Evolutionary conservation across 352 stramenopile genomes (phyloP), one percentile per base, ranked within the genome.

Genomic region (Phytophthora rubi): DNA sequence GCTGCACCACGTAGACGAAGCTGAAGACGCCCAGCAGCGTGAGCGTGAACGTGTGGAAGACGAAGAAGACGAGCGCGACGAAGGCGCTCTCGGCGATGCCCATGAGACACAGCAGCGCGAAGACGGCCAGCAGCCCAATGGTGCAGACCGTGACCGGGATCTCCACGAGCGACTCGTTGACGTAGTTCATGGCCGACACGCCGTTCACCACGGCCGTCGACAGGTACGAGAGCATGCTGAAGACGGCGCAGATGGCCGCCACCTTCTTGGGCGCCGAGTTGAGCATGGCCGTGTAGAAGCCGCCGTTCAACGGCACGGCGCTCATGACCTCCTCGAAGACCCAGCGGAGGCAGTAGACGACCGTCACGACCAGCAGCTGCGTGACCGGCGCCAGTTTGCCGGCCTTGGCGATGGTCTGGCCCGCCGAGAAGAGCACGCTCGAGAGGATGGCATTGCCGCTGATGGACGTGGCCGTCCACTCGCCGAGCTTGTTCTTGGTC

Each of bases 361-460:
- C 79, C 33, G 67, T 60, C 0, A 89, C 83, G 10, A 97, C 91
- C 26, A 96, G 62, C 0, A 92, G 32, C 59, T 97, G 81, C 56
- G 86, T 89, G 8, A 97, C 51, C 2, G 91, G 91, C 42, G 87
- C 88, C 51, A 97, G 68, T 68, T 91, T 94, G 2, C 90, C 90
- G 2, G 89, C 83, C 54, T 84, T 88, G 32, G 80, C 70, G 21
- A 80, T 78, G 16, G 80, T 81, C 37, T 79, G 68, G 7, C 68
- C 74, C 1, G 83, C 62, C n/a, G 82, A 87, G 58, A 95, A 96
- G 28, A 97, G 79, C 49, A 88, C 90, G 62, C 86, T 97, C 32
- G 83, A 92, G 5, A 97, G 73, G 73, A 98, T 97, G 47, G 97
- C 91, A 72, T 98, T 98, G 23, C 92, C 92, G 59, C 84, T 96